Conservation (phyloP, 306 rosid genomes). For the Echinosophora koreensis region DNA sequence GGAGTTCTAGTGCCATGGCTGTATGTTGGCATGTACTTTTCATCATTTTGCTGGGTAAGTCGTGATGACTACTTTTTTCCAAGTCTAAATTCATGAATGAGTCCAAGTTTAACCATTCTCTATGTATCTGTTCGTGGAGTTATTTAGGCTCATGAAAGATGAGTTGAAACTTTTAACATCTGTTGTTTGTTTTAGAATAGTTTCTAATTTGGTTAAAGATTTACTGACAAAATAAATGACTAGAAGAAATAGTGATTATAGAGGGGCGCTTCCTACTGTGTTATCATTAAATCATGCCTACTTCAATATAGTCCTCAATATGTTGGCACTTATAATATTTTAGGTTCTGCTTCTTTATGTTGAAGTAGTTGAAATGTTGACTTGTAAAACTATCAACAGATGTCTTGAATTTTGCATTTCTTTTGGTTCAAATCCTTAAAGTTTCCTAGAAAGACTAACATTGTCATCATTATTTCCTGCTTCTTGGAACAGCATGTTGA, state of each 20-base stretch:
- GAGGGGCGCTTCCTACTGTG: not conserved
- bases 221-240: slow-evolving; percentile 27
- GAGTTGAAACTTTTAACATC: not conserved
- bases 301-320: slow-evolving; percentile 18
- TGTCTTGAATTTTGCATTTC: too few species aligned
- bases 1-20: slow-evolving; percentile 99
- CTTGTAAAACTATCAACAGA: too few species aligned
- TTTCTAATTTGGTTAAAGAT: not conserved
- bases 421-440: too few species aligned
- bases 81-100: slow-evolving; percentile 11
- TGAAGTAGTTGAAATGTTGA: too few species aligned
- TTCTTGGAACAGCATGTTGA: slow-evolving; percentile 87
- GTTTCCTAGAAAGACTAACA: too few species aligned
- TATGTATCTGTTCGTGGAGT: not conserved
- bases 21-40: slow-evolving; percentile 97
- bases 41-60: slow-evolving; percentile 99
- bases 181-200: not conserved
- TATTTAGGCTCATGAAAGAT: not conserved
- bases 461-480: slow-evolving; percentile 44
- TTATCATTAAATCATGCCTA: slow-evolving; percentile 30
- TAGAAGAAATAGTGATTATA: not conserved
- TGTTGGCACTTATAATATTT: not conserved
- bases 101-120: not conserved
- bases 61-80: slow-evolving; percentile 16
- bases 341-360: too few species aligned